Percentiles rank a stretch among this genome's conserved stretches.
Evolutionary conservation across 306 rosid species (phyloP).

Genomic region (Sicyos baderoa): DNA sequence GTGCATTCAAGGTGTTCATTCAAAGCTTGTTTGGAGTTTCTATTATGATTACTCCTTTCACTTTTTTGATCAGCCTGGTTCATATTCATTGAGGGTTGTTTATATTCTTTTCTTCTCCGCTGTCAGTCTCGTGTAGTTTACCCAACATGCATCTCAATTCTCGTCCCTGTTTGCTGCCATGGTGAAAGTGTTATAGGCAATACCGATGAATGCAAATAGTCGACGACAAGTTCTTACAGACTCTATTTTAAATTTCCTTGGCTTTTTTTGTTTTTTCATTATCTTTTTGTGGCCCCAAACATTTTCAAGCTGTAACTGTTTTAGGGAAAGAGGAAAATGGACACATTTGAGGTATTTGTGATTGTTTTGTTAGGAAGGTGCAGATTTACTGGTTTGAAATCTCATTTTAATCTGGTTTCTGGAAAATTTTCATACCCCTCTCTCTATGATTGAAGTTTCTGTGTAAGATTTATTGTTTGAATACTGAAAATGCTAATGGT

Average conservation of each 20-base stretch:
- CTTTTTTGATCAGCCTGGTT: slow-evolving; percentile 12
- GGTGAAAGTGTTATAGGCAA: slow-evolving; percentile 1
- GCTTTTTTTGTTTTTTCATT: neutral
- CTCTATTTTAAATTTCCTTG: neutral
- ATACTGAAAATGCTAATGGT: no score
- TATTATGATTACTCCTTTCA: neutral
- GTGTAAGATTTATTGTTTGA: neutral
- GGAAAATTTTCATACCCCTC: neutral
- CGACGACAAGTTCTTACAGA: neutral
- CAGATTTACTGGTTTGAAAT: neutral
- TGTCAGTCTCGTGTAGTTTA: neutral
- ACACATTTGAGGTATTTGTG: neutral
- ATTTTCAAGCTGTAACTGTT: neutral
- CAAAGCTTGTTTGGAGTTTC: slow-evolving; percentile 12
- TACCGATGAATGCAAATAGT: neutral
- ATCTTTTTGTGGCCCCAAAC: neutral
- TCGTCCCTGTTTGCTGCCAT: neutral
- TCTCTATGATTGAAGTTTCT: neutral
- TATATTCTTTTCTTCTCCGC: neutral
- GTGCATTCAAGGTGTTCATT: slow-evolving; percentile 13
- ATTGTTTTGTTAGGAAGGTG: neutral
- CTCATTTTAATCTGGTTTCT: neutral
- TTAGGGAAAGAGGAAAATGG: neutral
- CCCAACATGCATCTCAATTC: neutral
- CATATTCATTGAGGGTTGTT: neutral